Evolutionary conservation across 2,329 filamentous ascomycete genomes (phyloP), one percentile per base, ranked within the genome.

Genomic region (Xylariaceae sp.): DNA sequence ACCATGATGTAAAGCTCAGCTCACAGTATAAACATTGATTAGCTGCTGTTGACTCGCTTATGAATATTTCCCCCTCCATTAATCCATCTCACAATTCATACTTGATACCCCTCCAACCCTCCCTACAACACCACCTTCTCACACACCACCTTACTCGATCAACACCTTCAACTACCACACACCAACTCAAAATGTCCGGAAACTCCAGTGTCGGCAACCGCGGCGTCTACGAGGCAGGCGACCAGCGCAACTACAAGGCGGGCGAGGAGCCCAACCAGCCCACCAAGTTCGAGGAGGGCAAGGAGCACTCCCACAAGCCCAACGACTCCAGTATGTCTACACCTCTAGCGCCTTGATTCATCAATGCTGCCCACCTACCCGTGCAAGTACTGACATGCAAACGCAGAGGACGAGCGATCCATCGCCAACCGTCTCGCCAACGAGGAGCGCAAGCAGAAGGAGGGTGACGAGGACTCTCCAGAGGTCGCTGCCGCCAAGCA

Each of bases 401-500:
- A 14, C 12, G 12, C 56, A 82, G 84, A 89, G 78, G 85, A 89
- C 59, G 73, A 87, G 68, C 78, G 85, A 63, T 75, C 83, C 39
- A 87, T 89, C 46, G 81, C 82, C 67, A 89, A 89, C 75, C 83
- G 83, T 61, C 72, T 89, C 27, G 85, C 75, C 19, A 79, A 80
- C 15, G 85, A 85, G 62, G 75, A 78, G 51, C 48, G 42, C 39
- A 56, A 57, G 52, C 52, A 67, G 58, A 62, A 62, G 51, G 66
- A 65, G 62, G 69, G 71, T 2, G 72, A 77, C 45, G 59, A 76
- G 22, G 74, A 81, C 11, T 67, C 72, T 53, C 55, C 58, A 1
- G 71, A 78, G 64, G 71, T 67, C 11, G 63, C 63, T 1, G 57
- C 67, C 48, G 59, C 55, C 46, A 78, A 86, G 71, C 69, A 80